A percentile compares a stretch with the other conserved stretches of the same genome.
Evolutionary conservation across 176 grass and related monocot species (phyloP).

Genomic region (Avena insularis): DNA sequence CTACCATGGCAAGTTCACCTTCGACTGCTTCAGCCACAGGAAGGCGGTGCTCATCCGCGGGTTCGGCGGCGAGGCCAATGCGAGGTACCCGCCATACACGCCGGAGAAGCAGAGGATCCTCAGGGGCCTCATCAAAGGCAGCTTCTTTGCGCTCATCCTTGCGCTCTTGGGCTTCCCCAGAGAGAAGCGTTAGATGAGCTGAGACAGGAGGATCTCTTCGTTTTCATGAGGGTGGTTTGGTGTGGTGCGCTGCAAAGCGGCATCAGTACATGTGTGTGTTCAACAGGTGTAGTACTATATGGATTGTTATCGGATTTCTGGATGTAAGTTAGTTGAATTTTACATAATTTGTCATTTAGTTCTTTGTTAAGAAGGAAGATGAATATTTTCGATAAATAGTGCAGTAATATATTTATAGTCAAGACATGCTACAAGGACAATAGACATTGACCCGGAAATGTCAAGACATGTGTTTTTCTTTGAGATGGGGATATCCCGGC

Average conservation of each 20-base stretch:
- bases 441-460: no score
- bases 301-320: not conserved
- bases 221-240: not conserved
- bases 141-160: conserved; percentile 69
- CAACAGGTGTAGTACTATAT: not conserved
- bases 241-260: not conserved
- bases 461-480: no score
- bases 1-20: conserved; percentile 93
- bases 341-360: not conserved
- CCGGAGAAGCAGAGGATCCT: conserved; percentile 69
- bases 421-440: no score
- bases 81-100: conserved; percentile 87
- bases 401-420: no score
- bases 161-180: conserved; percentile 62
- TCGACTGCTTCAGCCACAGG: conserved; percentile 84
- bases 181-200: conserved; percentile 41
- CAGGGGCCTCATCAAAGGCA: conserved; percentile 71
- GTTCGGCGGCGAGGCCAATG: conserved; percentile 54
- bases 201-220: conserved; percentile 3
- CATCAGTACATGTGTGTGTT: not conserved
- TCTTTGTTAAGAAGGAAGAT: no score
- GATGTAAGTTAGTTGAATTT: conserved; percentile 14
- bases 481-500: no score
- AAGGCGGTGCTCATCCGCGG: conserved; percentile 70
- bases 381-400: no score